Conservation (phyloP, 192 early-diverging fungal genomes). For the Backusella liffmaniae region DNA sequence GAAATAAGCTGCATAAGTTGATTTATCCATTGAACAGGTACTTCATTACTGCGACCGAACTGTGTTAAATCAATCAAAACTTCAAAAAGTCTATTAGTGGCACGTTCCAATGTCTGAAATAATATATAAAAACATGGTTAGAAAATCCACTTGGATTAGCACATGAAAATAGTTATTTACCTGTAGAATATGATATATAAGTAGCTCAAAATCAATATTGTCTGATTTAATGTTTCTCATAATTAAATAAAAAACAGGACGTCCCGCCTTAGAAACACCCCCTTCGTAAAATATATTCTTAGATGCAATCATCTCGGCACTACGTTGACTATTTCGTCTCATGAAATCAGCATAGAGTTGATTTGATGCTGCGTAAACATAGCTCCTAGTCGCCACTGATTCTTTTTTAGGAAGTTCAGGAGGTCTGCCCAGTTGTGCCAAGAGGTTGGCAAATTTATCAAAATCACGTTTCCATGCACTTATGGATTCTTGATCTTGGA, state of each 20-base stretch:
- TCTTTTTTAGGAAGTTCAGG: constrained; percentile 39
- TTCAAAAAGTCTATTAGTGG: constrained; percentile 56
- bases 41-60: constrained; percentile 65
- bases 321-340: constrained; percentile 47
- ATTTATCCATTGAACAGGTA: constrained; percentile 56
- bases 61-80: constrained; percentile 68
- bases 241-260: constrained; percentile 72
- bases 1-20: constrained; percentile 60
- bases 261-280: constrained; percentile 61
- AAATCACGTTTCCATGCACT: constrained; percentile 12
- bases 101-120: constrained; percentile 45
- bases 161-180: constrained; percentile 11
- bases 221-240: constrained; percentile 57
- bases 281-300: constrained; percentile 67
- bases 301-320: constrained; percentile 48
- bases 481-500: neutral
- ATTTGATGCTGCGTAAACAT: constrained; percentile 4
- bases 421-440: constrained; percentile 70
- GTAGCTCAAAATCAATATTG: constrained; percentile 65
- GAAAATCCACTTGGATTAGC: neutral
- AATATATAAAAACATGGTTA: neutral
- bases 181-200: constrained; percentile 58
- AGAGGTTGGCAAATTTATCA: constrained; percentile 61
- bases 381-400: neutral
- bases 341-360: constrained; percentile 49